A percentile compares a stretch with the other conserved stretches of the same genome.
phyloP scores from a whole-genome alignment of 2,329 filamentous ascomycete species.

The Aspergillus quadrilineatus region DNA sequence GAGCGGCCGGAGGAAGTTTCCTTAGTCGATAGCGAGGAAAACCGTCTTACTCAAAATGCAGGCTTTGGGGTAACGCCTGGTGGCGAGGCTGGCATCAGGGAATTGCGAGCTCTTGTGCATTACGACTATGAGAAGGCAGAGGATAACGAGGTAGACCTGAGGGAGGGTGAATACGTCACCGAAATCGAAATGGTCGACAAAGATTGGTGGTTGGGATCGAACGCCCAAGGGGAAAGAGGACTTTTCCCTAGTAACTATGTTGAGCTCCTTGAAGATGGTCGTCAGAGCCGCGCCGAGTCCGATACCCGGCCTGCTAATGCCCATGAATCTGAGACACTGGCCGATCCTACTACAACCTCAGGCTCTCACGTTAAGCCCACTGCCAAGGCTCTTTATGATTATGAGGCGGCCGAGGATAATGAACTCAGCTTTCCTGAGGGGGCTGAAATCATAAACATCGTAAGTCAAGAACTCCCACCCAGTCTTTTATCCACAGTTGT shows the following conservation, averaged over 20 bases:
- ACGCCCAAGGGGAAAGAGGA: slow-evolving; percentile 76
- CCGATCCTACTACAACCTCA: slow-evolving; percentile 37
- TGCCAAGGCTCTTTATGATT: slow-evolving; percentile 88
- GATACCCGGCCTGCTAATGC: slow-evolving; percentile 34
- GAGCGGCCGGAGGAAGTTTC: slow-evolving; percentile 62
- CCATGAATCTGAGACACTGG: slow-evolving; percentile 32
- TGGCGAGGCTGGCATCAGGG: slow-evolving; percentile 51
- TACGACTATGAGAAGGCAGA: slow-evolving; percentile 98
- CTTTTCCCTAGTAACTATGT: slow-evolving; percentile 98
- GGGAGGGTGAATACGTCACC: slow-evolving; percentile 82
- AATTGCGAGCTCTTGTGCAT: slow-evolving; percentile 74
- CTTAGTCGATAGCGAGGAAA: slow-evolving; percentile 64
- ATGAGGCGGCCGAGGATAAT: slow-evolving; percentile 96
- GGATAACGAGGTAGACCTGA: slow-evolving; percentile 90
- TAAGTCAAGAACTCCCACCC: slow-evolving; percentile 46
- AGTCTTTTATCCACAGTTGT: not conserved
- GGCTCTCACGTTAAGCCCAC: slow-evolving; percentile 54
- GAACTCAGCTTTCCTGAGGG: slow-evolving; percentile 82
- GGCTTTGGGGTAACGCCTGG: slow-evolving; percentile 60
- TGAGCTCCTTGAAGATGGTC: slow-evolving; percentile 69
- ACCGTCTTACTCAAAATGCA: slow-evolving; percentile 60
- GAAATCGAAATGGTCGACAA: slow-evolving; percentile 97
- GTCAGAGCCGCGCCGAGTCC: slow-evolving; percentile 21
- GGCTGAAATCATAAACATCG: slow-evolving; percentile 74
- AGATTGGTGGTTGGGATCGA: slow-evolving; percentile 98